Evolutionary conservation across 164 flowering plant genomes (phyloP).

Genomic region (Tinospora cordifolia): DNA sequence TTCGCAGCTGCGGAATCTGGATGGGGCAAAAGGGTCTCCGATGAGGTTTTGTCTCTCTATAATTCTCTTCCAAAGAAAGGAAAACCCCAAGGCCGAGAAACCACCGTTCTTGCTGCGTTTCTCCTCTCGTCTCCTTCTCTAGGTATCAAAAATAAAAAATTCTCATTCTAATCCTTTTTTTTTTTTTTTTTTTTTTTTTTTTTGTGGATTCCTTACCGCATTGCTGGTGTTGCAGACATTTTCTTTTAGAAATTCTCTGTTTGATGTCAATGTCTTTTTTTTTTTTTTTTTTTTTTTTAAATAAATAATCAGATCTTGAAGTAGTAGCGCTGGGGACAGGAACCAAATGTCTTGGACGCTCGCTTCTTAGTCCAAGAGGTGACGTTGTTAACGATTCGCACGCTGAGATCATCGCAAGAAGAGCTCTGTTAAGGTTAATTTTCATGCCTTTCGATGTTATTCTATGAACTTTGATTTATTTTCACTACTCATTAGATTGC

Average conservation of each 20-base stretch:
- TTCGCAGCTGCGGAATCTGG: neutral
- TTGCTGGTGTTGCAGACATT: neutral
- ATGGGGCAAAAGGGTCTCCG: conserved; percentile 69
- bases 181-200: conserved; percentile 1
- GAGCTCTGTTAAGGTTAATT: conserved; percentile 78
- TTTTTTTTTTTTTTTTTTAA: no score
- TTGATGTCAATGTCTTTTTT: neutral
- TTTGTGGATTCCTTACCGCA: no score
- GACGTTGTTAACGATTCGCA: conserved; percentile 92
- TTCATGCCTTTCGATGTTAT: neutral
- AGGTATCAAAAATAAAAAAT: conserved; percentile 26
- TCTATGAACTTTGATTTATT: neutral
- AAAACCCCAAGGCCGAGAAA: conserved; percentile 90
- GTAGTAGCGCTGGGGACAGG: conserved; percentile 91
- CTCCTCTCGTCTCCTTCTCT: conserved; percentile 78
- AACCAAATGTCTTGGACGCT: conserved; percentile 78
- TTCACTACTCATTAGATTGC: neutral
- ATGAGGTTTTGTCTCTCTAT: conserved; percentile 46
- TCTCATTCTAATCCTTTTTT: neutral
- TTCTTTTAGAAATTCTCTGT: neutral
- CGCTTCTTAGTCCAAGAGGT: conserved; percentile 51
- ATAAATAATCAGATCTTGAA: conserved; percentile 64
- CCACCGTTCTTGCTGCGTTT: conserved; percentile 82
- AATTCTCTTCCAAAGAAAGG: conserved; percentile 85
- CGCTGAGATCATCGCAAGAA: conserved; percentile 78